Conservation (phyloP, 352 stramenopile species). For the Thraustochytrium striatum region DNA sequence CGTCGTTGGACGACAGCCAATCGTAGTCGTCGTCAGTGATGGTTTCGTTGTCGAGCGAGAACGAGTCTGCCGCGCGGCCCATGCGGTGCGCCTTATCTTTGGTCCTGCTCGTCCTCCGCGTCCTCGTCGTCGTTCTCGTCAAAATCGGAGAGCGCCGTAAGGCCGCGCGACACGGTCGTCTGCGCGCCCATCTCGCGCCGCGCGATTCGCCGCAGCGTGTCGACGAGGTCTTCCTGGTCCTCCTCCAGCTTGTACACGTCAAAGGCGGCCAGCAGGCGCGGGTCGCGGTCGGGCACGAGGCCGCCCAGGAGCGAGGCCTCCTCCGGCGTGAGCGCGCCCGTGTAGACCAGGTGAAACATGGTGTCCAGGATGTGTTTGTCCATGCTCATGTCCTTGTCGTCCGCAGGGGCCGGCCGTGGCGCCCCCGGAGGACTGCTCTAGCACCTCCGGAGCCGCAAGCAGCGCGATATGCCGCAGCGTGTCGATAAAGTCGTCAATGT, state of each 20-base stretch:
- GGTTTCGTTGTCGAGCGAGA: constrained; percentile 5
- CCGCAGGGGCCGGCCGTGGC: background rate
- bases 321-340: background rate
- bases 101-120: background rate
- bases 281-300: constrained; percentile 28
- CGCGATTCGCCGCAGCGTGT: constrained; percentile 42
- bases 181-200: constrained; percentile 11
- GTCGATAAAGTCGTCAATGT: constrained; percentile 50
- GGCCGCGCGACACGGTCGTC: background rate
- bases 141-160: background rate
- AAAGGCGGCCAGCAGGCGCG: constrained; percentile 38
- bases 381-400: background rate
- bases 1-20: constrained; percentile 10
- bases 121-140: background rate
- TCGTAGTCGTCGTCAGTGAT: constrained; percentile 42
- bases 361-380: constrained; percentile 34
- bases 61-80: background rate
- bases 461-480: constrained; percentile 37
- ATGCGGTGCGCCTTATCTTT: background rate
- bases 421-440: background rate
- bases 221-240: constrained; percentile 42
- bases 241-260: constrained; percentile 45
- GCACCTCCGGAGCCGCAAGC: background rate
- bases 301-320: constrained; percentile 23
- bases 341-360: constrained; percentile 33